phyloP scores from a whole-genome alignment of 768 basidiomycete genomes.

The Cystobasidium tubakii region DNA sequence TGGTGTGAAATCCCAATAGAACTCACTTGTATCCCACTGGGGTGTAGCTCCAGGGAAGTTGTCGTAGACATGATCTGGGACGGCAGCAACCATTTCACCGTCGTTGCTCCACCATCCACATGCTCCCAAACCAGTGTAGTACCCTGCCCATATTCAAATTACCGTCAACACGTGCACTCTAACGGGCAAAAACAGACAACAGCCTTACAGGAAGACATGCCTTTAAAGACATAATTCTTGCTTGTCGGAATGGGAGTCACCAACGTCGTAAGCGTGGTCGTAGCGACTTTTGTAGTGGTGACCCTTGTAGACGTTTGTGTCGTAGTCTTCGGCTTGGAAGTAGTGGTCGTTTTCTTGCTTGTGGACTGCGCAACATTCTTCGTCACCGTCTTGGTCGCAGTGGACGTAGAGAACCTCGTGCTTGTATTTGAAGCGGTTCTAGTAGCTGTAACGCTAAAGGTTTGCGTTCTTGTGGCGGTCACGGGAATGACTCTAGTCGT shows the following conservation, averaged over 20 bases:
- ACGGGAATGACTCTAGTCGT: neutral
- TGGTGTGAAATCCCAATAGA: too few species aligned
- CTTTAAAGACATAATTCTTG: conserved; percentile 5
- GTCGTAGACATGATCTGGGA: conserved; percentile 13
- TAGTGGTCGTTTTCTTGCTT: neutral
- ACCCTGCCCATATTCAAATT: too few species aligned
- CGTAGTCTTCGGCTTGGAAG: neutral
- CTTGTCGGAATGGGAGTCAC: conserved; percentile 12
- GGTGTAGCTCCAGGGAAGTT: conserved; percentile 5
- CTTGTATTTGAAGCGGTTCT: neutral
- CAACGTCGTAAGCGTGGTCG: neutral
- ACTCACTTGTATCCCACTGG: neutral
- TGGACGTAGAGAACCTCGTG: conserved; percentile 6
- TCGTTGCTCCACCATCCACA: conserved; percentile 26
- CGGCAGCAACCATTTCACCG: neutral
- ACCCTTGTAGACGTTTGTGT: conserved; percentile 7
- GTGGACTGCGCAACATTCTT: conserved; percentile 18
- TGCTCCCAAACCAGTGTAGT: conserved; percentile 15
- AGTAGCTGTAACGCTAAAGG: conserved; percentile 4
- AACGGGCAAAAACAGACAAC: neutral
- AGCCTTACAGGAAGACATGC: conserved; percentile 8
- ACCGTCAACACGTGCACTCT: too few species aligned
- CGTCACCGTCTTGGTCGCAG: conserved; percentile 20
- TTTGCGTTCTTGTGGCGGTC: neutral
- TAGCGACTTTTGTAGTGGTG: neutral